phyloP scores from a whole-genome alignment of 768 basidiomycete genomes.

The Lentinula sp. region DNA sequence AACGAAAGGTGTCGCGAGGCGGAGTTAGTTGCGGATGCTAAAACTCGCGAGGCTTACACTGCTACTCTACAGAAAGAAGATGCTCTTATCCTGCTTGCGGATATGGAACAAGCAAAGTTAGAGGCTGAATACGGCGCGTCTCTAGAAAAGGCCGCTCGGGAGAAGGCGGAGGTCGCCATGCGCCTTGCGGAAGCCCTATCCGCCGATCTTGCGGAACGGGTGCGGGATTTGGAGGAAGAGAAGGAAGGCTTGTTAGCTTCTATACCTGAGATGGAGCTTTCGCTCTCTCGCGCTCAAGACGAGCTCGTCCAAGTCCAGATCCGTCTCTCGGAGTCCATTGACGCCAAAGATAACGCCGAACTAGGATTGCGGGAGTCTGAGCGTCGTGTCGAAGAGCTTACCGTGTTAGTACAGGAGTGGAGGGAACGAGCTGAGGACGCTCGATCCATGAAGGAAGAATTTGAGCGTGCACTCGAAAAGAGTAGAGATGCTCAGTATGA shows the following conservation, averaged over 20 bases:
- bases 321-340: background rate
- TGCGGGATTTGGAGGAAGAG: background rate
- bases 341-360: background rate
- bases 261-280: background rate
- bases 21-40: background rate
- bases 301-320: background rate
- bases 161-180: background rate
- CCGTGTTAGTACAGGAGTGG: constrained; percentile 1
- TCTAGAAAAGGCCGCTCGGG: background rate
- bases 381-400: constrained; percentile 1
- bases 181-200: background rate
- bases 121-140: background rate
- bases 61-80: background rate
- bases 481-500: background rate
- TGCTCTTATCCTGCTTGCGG: background rate
- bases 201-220: background rate
- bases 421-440: constrained; percentile 2
- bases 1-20: background rate
- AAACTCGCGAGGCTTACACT: background rate
- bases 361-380: background rate
- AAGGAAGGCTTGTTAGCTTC: background rate
- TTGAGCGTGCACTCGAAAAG: constrained; percentile 1
- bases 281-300: background rate
- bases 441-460: constrained; percentile 1
- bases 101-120: background rate